Evolutionary conservation across 1,139 yeast genomes (phyloP), one percentile per base, ranked within the genome.

Genomic region (Hemisphaericaspora subhashii): DNA sequence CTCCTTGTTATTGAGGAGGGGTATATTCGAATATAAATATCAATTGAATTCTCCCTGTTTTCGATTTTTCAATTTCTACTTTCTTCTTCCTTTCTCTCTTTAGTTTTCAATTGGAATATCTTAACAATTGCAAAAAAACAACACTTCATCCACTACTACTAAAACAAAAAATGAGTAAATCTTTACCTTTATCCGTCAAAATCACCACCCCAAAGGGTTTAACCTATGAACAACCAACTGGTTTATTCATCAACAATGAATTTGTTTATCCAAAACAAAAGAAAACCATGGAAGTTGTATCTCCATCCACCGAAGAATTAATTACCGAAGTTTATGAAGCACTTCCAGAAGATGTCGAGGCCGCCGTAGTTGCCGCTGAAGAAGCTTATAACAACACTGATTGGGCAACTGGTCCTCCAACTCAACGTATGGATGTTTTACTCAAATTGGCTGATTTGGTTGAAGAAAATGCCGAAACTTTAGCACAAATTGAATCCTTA

Each of bases 311-410:
- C 12, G 92, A 82, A 38, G 79, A 83, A 53, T 66, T 64, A 38
- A 79, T 85, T 44, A 74, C 86, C 21, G 60, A 75, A 7, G 89
- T 89, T 27, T 79, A 79, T 52, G 81, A 80, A 40, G 96, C 90
- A 12, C 66, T 69, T 24, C 75, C 66, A 18, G 77, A 69, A 33
- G 96, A 88, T 57, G 82, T 88, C 29, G 89, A 89, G 57, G 50
- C 56, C 31, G 96, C 96, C 2, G 96, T 87, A 4, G 68, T 66
- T 7, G 87, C 88, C n/a, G 96, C 96, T 17, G 68, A 79, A 38
- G 63, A 65, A 11, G 94, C 94, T 11, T 27, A 3, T 5, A 88
- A 82, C 70, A 41, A 52, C 29, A 42, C 50, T 31, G 48, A 46
- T 15, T 64, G 69, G 69, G 58, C 67, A 9, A 53, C 55, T 34